Conservation (phyloP, 352 stramenopile species). For the Globisporangium middletonii region DNA sequence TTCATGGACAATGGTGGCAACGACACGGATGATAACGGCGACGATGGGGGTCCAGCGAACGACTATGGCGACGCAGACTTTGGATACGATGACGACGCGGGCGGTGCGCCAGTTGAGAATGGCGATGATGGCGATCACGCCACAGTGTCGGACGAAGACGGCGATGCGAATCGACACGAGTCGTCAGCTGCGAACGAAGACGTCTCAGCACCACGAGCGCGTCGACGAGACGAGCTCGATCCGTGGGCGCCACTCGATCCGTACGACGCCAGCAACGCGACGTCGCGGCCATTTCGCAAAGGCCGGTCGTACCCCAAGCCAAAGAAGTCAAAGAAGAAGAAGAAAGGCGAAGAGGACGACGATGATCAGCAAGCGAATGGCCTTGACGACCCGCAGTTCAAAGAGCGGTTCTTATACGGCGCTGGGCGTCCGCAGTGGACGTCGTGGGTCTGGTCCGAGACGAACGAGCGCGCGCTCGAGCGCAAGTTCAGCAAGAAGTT, state of each 20-base stretch:
- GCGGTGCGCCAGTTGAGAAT: neutral
- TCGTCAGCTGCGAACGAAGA: neutral
- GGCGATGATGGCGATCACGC: conserved; percentile 5
- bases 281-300: conserved; percentile 66
- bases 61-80: conserved; percentile 22
- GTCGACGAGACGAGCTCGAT: conserved; percentile 32
- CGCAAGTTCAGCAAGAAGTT: conserved; percentile 62
- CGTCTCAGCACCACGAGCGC: neutral
- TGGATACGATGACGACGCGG: conserved; percentile 1
- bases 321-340: conserved; percentile 39
- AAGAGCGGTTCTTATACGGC: conserved; percentile 53
- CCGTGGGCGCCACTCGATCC: conserved; percentile 68
- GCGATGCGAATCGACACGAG: conserved; percentile 4
- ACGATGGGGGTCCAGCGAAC: conserved; percentile 18
- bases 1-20: conserved; percentile 32
- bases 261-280: conserved; percentile 67
- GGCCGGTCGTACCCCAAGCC: conserved; percentile 55
- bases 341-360: conserved; percentile 18
- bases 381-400: conserved; percentile 56
- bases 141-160: neutral
- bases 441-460: conserved; percentile 71
- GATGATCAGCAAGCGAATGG: conserved; percentile 40
- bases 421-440: conserved; percentile 49
- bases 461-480: conserved; percentile 37
- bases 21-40: conserved; percentile 15